Evolutionary conservation across 2,329 filamentous ascomycete genomes (phyloP), one percentile per base, ranked within the genome.

Genomic region (Domatiomyces catenatus): DNA sequence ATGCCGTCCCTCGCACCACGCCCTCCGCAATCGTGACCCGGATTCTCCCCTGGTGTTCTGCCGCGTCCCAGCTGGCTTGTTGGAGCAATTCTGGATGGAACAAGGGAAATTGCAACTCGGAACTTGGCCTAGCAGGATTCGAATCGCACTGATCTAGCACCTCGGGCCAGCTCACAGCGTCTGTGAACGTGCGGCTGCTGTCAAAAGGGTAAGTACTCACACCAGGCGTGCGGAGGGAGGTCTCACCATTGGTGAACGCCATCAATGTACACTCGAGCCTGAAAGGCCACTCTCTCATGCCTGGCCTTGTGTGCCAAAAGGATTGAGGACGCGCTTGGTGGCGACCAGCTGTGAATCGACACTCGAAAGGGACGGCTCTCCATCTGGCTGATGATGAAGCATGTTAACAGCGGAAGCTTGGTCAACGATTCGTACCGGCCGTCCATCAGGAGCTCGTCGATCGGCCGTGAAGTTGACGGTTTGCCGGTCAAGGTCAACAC

Each of bases 21-120:
- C 84, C 81, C 62, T 90, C 86, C 46, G 83, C 80, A 52, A 94
- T 75, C 49, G 88, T 65, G 22, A 93, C 66, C 62, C 83, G 87
- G 67, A 94, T 83, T 6, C 86, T 78, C 5, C 86, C 86, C 18
- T 83, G 65, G 26, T 81, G 72, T 52, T 90, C 85, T 5, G 75
- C 75, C 0, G 84, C 75, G 58, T 79, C 80, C 84, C 86, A 92
- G 54, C 80, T 75, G 51, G 70, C 76, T 59, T 87, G 82, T 43
- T 77, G 74, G 15, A 89, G 71, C 20, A 87, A 71, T 58, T 84
- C 79, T 48, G 74, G 72, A 50, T 83, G 79, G 59, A 92, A 93
- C 0, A 67, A 59, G 0, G 87, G 87, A 56, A 93, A 94, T 32
- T 69, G 74, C 44, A 93, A 74, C n/a, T 66, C 66, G 65, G 48